phyloP scores from a whole-genome alignment of 176 grass and related monocot species.

The Hyparrhenia diplandra region DNA sequence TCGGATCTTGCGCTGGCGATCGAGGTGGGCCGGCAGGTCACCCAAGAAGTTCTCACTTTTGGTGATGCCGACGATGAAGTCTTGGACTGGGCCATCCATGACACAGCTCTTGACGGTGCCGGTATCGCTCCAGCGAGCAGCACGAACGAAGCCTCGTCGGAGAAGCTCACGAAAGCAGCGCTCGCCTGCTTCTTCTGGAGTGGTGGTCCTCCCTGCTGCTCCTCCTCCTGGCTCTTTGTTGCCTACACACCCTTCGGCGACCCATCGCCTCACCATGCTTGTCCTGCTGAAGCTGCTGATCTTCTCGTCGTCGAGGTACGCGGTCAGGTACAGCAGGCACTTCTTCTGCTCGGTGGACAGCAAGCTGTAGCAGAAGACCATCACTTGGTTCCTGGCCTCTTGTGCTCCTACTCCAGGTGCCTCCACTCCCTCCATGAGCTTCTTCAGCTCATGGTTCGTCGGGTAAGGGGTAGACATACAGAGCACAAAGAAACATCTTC shows the following conservation, averaged over 20 bases:
- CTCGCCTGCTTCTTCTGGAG: too few relatives aligned
- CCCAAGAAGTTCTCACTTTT: not conserved
- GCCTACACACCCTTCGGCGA: too few relatives aligned
- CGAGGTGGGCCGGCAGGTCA: not conserved
- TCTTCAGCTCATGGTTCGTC: not conserved
- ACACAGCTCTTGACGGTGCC: not conserved
- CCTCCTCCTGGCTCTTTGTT: too few relatives aligned
- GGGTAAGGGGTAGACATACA: not conserved
- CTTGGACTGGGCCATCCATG: not conserved
- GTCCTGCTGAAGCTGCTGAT: too few relatives aligned
- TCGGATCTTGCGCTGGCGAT: not conserved
- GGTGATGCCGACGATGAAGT: not conserved
- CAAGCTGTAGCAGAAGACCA: too few relatives aligned
- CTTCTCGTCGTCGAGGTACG: too few relatives aligned
- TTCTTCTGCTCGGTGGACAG: too few relatives aligned
- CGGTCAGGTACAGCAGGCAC: too few relatives aligned
- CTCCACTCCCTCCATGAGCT: not conserved
- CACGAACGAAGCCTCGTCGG: not conserved
- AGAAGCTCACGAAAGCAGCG: not conserved
- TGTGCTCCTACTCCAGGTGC: too few relatives aligned
- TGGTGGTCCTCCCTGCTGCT: too few relatives aligned
- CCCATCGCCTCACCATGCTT: too few relatives aligned
- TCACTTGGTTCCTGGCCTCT: too few relatives aligned
- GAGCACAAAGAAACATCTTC: not conserved
- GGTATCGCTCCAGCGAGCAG: rapidly evolving